Conservation (phyloP, 78 protist species). For the Planoprotostelium fungivorum region DNA sequence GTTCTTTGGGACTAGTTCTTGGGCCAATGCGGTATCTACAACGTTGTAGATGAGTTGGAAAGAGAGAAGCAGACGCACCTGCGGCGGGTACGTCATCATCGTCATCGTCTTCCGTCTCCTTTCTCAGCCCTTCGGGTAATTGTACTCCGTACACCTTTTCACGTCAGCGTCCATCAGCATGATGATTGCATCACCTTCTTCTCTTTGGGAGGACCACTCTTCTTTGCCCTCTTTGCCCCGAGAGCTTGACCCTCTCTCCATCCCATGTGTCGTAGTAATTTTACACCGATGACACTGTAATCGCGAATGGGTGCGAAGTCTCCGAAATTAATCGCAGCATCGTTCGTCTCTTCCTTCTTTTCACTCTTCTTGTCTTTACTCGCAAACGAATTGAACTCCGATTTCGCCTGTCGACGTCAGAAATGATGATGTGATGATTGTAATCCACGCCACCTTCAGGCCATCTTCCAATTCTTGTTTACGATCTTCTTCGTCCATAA, state of each 20-base stretch:
- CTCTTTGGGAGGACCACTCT: not conserved
- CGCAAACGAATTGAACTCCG: constrained; percentile 34
- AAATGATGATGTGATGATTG: constrained; percentile 4
- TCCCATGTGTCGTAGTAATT: constrained; percentile 43
- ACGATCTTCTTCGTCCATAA: constrained; percentile 89
- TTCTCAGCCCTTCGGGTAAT: not conserved
- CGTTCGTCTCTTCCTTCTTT: not conserved
- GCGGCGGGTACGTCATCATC: not conserved
- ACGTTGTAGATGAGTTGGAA: not conserved
- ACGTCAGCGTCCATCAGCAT: not conserved
- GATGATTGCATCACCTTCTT: not conserved
- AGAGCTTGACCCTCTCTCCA: constrained; percentile 15
- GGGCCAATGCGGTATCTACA: not conserved
- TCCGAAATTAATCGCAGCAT: not conserved
- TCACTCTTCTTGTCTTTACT: not conserved
- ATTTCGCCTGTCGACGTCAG: constrained; percentile 24
- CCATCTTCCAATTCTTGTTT: not conserved
- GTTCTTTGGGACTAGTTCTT: not conserved
- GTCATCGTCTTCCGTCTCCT: not conserved
- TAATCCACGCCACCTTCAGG: not conserved
- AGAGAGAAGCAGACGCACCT: not conserved
- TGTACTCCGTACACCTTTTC: not conserved
- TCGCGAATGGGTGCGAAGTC: constrained; percentile 9
- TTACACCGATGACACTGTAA: constrained; percentile 23
- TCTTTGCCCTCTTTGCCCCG: constrained; percentile 2